Conservation (phyloP, 768 basidiomycete genomes). For the Leccinellum albellum region DNA sequence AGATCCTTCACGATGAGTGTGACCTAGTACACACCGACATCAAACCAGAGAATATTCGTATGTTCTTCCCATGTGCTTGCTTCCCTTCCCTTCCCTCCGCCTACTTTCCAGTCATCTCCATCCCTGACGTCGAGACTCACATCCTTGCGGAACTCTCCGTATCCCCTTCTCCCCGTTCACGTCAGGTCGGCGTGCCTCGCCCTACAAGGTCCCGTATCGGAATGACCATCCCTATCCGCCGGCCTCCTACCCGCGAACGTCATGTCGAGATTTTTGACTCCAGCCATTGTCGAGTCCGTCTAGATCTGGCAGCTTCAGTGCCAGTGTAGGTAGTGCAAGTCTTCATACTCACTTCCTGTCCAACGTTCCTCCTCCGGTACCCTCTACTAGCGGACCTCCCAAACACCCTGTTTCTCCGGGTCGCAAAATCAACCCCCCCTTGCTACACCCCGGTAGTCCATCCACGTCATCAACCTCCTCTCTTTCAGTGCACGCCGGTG, state of each 20-base stretch:
- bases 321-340: slow-evolving; percentile 23
- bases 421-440: slow-evolving; percentile 2
- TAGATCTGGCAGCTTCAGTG: slow-evolving; percentile 28
- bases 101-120: slow-evolving; percentile 61
- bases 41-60: slow-evolving; percentile 94
- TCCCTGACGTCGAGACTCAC: slow-evolving; percentile 75
- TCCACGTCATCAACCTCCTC: slow-evolving; percentile 39
- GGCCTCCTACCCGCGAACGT: slow-evolving; percentile 44
- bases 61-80: slow-evolving; percentile 52
- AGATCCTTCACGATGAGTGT: slow-evolving; percentile 88
- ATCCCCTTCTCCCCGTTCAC: slow-evolving; percentile 70
- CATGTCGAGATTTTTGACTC: slow-evolving; percentile 83
- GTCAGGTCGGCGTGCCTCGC: slow-evolving; percentile 75
- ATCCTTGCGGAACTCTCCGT: slow-evolving; percentile 64
- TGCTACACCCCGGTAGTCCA: slow-evolving; percentile 35
- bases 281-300: slow-evolving; percentile 67
- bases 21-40: slow-evolving; percentile 91
- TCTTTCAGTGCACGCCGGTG: slow-evolving; percentile 35
- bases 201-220: slow-evolving; percentile 61
- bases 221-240: slow-evolving; percentile 56
- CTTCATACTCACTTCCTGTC: slow-evolving; percentile 19
- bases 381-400: slow-evolving; percentile 26
- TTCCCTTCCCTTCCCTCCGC: slow-evolving; percentile 16
- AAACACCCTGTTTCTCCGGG: slow-evolving; percentile 5
- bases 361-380: slow-evolving; percentile 3